Evolutionary conservation across 805 yeast species (phyloP).

Genomic region (Candida koratica): DNA sequence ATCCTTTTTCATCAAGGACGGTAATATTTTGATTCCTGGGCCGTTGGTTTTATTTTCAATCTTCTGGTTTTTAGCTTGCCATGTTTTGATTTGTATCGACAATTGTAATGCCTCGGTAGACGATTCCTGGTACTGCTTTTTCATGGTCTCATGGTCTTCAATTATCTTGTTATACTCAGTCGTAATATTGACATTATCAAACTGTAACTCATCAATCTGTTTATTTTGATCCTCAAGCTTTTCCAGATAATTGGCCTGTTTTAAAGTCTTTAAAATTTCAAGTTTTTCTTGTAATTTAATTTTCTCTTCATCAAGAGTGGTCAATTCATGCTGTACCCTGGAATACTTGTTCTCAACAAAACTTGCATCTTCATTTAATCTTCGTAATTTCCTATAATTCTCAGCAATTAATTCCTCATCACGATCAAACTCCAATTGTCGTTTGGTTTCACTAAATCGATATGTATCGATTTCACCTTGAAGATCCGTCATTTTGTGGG

Average conservation of each 20-base stretch:
- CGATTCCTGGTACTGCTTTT: constrained; percentile 31
- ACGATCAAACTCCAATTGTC: constrained; percentile 31
- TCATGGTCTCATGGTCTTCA: constrained; percentile 26
- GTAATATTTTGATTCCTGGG: constrained; percentile 34
- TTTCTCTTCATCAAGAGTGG: constrained; percentile 17
- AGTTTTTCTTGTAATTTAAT: constrained; percentile 15
- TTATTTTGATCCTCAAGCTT: constrained; percentile 20
- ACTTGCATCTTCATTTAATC: constrained; percentile 34
- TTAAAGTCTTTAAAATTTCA: constrained; percentile 8
- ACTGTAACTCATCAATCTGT: constrained; percentile 21
- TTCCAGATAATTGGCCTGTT: constrained; percentile 3
- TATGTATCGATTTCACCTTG: constrained; percentile 19
- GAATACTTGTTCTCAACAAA: constrained; percentile 29
- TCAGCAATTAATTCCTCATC: constrained; percentile 33
- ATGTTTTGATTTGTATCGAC: constrained; percentile 19
- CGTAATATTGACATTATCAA: constrained; percentile 23
- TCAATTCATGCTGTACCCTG: constrained; percentile 29
- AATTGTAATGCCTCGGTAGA: constrained; percentile 33
- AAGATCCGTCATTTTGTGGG: constrained; percentile 13
- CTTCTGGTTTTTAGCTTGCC: constrained; percentile 18
- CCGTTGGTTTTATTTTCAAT: constrained; percentile 26
- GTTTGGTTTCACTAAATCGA: constrained; percentile 24
- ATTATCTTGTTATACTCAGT: constrained; percentile 24
- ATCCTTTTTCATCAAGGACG: constrained; percentile 32
- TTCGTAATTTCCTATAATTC: constrained; percentile 28